Conservation (phyloP, 192 early-diverging fungal genomes). For the Coemansia sp. region DNA sequence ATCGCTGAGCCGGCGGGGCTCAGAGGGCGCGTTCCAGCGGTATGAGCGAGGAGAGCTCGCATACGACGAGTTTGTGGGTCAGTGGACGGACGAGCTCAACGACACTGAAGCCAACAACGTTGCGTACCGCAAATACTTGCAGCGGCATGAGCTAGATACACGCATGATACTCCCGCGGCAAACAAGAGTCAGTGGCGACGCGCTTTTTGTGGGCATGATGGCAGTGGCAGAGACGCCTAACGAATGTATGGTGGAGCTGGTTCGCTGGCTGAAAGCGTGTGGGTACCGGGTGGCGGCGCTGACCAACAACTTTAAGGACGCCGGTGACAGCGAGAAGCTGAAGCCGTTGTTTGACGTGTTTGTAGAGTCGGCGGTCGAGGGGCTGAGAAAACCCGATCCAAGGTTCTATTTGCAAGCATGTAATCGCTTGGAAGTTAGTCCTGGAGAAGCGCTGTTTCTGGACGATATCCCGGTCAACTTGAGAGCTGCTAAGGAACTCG, state of each 20-base stretch:
- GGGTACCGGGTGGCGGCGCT: constrained; percentile 76
- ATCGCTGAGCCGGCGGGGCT: constrained; percentile 60
- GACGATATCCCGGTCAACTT: constrained; percentile 86
- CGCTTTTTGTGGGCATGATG: constrained; percentile 49
- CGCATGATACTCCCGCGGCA: constrained; percentile 32
- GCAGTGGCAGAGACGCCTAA: constrained; percentile 26
- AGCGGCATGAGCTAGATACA: constrained; percentile 28
- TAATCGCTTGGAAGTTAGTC: constrained; percentile 66
- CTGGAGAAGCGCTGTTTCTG: constrained; percentile 72
- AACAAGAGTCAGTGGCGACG: constrained; percentile 22
- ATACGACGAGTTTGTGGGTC: constrained; percentile 28
- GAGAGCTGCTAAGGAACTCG: constrained; percentile 68
- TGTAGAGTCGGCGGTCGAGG: constrained; percentile 76
- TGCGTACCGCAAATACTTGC: constrained; percentile 39
- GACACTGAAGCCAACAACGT: constrained; percentile 38
- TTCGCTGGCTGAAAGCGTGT: constrained; percentile 31
- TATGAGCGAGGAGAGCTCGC: constrained; percentile 55
- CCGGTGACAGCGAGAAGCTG: constrained; percentile 18
- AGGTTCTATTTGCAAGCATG: constrained; percentile 72
- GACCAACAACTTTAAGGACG: constrained; percentile 78
- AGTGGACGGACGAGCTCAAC: constrained; percentile 49
- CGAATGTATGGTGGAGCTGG: constrained; percentile 25
- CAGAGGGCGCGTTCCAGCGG: constrained; percentile 60
- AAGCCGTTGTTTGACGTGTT: constrained; percentile 66
- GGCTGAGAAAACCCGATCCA: constrained; percentile 83